Percentiles rank a stretch among this genome's conserved stretches.
Evolutionary conservation across 257 asterid genomes (phyloP).

Genomic region (Handroanthus guayacan): DNA sequence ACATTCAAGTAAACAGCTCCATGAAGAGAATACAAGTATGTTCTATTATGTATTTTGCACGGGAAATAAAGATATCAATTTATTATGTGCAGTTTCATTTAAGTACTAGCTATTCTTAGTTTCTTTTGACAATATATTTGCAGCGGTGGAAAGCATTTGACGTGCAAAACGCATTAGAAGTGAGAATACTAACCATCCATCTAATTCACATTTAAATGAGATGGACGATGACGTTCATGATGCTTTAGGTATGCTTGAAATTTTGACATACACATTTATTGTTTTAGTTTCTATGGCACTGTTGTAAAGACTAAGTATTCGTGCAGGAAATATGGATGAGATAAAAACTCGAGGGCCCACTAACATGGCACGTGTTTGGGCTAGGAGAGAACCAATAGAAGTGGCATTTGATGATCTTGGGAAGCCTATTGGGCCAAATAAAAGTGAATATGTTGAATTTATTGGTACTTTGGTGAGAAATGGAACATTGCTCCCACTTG

Average conservation of each 20-base stretch:
- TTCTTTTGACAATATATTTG: too few relatives aligned
- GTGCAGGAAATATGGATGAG: background rate
- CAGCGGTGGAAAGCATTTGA: background rate
- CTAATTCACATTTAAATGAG: background rate
- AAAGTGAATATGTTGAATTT: constrained; percentile 20
- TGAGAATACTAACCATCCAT: background rate
- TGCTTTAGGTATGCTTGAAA: background rate
- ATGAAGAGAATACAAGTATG: too few relatives aligned
- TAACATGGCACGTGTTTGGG: too few relatives aligned
- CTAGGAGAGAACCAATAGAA: background rate
- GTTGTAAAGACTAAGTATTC: background rate
- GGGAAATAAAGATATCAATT: too few relatives aligned
- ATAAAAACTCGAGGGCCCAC: background rate
- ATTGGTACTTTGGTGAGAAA: constrained; percentile 7
- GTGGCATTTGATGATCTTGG: background rate
- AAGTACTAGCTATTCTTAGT: too few relatives aligned
- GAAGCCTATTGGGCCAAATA: constrained; percentile 14
- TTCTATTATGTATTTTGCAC: too few relatives aligned
- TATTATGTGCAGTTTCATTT: too few relatives aligned
- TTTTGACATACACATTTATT: background rate
- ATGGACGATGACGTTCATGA: background rate
- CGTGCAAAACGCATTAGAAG: background rate
- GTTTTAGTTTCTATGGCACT: background rate
- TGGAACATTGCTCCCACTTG: constrained; percentile 1
- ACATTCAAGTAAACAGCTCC: too few relatives aligned